Evolutionary conservation across 805 yeast species (phyloP).

Genomic region (Monosporozyma aquatica): DNA sequence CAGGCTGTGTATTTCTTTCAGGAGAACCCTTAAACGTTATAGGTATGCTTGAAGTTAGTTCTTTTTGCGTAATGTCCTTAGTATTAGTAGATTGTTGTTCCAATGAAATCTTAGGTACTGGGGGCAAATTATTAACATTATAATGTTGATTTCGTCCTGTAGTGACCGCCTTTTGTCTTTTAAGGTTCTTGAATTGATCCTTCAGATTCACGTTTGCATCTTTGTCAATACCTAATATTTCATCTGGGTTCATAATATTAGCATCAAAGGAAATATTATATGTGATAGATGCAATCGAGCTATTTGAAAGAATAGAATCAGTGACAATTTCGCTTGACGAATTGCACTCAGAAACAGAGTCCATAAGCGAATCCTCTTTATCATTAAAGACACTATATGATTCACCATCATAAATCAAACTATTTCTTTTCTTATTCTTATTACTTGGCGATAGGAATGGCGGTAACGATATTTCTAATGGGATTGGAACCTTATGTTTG

Average conservation of each 20-base stretch:
- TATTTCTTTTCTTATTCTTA: slow-evolving; percentile 19
- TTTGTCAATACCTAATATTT: slow-evolving; percentile 23
- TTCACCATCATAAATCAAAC: slow-evolving; percentile 32
- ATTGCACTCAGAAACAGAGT: neutral
- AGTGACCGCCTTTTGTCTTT: slow-evolving; percentile 4
- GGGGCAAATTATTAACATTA: neutral
- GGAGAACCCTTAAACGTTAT: too few relatives aligned
- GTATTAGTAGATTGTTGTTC: too few relatives aligned
- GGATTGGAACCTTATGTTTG: slow-evolving; percentile 29
- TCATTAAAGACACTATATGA: slow-evolving; percentile 27
- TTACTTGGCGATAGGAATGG: slow-evolving; percentile 32
- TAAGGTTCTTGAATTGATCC: slow-evolving; percentile 22
- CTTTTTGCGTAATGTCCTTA: too few relatives aligned
- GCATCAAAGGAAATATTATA: slow-evolving; percentile 24
- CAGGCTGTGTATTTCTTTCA: neutral
- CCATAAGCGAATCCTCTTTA: slow-evolving; percentile 1
- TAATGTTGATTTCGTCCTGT: neutral
- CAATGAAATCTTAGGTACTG: neutral
- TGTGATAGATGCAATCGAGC: slow-evolving; percentile 24
- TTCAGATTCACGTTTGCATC: slow-evolving; percentile 29
- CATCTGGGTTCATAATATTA: slow-evolving; percentile 14
- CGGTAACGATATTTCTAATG: slow-evolving; percentile 32
- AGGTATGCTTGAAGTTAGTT: too few relatives aligned
- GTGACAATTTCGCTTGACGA: neutral
- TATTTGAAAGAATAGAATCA: slow-evolving; percentile 7